Percentiles rank a stretch among this genome's conserved stretches.
phyloP scores from a whole-genome alignment of 2,329 filamentous ascomycete genomes.

The Curvularia spicifera region DNA sequence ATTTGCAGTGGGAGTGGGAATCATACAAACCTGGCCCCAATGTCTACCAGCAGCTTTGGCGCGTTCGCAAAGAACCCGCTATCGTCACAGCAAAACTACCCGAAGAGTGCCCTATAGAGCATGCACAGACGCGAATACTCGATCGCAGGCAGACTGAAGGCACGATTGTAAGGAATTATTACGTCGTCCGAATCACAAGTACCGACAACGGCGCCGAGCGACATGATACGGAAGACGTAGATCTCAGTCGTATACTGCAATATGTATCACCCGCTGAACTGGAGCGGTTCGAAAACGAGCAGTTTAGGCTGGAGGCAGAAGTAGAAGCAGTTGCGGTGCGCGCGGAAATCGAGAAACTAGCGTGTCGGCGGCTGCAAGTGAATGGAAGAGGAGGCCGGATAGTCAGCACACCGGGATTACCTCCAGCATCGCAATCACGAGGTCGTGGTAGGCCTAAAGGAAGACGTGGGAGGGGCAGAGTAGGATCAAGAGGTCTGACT shows the following conservation, averaged over 20 bases:
- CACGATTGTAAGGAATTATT: conserved; percentile 32
- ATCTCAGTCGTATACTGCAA: conserved; percentile 38
- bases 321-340: conserved; percentile 30
- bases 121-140: conserved; percentile 38
- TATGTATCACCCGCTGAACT: conserved; percentile 41
- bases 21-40: conserved; percentile 36
- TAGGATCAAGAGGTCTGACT: conserved; percentile 14
- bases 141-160: conserved; percentile 39
- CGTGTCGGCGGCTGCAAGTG: conserved; percentile 25
- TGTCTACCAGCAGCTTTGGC: conserved; percentile 41
- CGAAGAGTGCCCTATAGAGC: conserved; percentile 35
- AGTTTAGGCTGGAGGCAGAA: conserved; percentile 38
- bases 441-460: conserved; percentile 19
- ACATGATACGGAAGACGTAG: conserved; percentile 29
- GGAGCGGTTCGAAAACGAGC: conserved; percentile 43
- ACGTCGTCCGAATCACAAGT: conserved; percentile 31
- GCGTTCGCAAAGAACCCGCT: conserved; percentile 35
- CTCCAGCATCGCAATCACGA: conserved; percentile 13
- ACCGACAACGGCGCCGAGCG: conserved; percentile 1
- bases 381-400: conserved; percentile 20
- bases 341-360: conserved; percentile 31
- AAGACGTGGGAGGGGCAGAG: conserved; percentile 22
- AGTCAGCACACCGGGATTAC: conserved; percentile 17
- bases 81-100: conserved; percentile 34
- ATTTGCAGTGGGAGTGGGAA: conserved; percentile 39